phyloP scores from a whole-genome alignment of 2,329 filamentous ascomycete genomes.

The Fusarium pilosicola region DNA sequence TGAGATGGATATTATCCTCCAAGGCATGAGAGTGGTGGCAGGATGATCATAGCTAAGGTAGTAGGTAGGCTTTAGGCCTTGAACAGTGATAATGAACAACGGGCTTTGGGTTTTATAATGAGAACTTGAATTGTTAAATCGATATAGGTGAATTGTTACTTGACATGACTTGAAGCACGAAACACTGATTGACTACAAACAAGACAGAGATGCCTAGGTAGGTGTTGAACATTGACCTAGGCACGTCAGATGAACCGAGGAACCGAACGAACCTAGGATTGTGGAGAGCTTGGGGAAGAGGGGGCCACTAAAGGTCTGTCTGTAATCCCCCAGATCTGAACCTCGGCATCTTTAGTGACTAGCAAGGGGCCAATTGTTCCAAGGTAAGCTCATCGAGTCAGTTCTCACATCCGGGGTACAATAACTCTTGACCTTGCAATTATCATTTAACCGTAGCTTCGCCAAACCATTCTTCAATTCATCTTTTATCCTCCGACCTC shows the following conservation, averaged over 20 bases:
- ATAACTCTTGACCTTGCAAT: conserved; percentile 1
- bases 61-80: conserved; percentile 25
- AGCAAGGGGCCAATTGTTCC: conserved; percentile 19
- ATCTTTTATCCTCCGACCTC: background rate
- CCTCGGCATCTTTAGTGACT: conserved; percentile 38
- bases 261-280: conserved; percentile 14
- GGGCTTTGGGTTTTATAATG: conserved; percentile 25
- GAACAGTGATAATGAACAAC: conserved; percentile 36
- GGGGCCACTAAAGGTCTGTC: conserved; percentile 19
- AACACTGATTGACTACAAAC: background rate
- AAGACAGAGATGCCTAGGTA: background rate
- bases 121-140: background rate
- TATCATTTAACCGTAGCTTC: background rate
- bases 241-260: conserved; percentile 6
- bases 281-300: conserved; percentile 37
- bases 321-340: conserved; percentile 28
- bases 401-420: conserved; percentile 5
- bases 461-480: background rate
- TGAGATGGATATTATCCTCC: conserved; percentile 18
- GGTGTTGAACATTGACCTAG: background rate
- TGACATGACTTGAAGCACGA: background rate
- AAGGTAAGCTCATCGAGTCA: background rate
- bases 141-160: background rate
- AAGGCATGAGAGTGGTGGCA: conserved; percentile 32
- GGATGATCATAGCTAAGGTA: conserved; percentile 22